These are phyloP conservation scores for Microsporum ferrugineum DNA, from an alignment of 2,329 filamentous ascomycete species.

Conservation along the genomic window DNA sequence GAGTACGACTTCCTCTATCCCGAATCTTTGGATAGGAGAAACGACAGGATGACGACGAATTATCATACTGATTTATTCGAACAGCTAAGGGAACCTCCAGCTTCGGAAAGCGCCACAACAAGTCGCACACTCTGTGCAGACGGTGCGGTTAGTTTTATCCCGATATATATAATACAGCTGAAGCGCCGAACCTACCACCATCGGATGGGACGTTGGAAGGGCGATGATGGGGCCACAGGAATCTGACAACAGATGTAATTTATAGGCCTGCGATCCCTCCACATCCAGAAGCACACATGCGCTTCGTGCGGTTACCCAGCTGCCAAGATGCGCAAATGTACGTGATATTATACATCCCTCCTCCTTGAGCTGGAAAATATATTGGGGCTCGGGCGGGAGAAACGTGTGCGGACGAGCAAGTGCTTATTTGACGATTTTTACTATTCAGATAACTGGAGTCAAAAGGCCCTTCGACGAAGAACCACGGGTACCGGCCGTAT, in stretches of 20 bases:
- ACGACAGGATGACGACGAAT: neutral
- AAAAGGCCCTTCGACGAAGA: constrained; percentile 99
- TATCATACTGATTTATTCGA: constrained; percentile 34
- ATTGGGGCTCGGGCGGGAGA: neutral
- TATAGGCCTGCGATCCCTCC: constrained; percentile 84
- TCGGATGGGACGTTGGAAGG: constrained; percentile 4
- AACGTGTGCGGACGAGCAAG: neutral
- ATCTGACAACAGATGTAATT: neutral
- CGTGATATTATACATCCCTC: constrained; percentile 29
- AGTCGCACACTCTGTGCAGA: constrained; percentile 96
- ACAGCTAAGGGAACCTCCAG: constrained; percentile 61
- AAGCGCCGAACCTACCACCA: constrained; percentile 13
- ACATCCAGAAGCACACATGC: constrained; percentile 99
- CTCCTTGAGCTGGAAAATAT: too few relatives aligned
- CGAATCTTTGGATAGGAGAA: neutral
- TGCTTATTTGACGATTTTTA: constrained; percentile 2
- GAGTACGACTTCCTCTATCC: constrained; percentile 40
- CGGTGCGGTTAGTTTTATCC: constrained; percentile 71
- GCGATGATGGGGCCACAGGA: neutral
- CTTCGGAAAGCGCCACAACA: constrained; percentile 82
- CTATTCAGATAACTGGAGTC: constrained; percentile 87
- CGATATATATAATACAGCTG: neutral
- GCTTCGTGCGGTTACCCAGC: constrained; percentile 90
- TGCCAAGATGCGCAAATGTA: constrained; percentile 98
- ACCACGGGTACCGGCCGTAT: constrained; percentile 94